Percentiles rank a stretch among this genome's conserved stretches.
These are phyloP conservation scores for Colletotrichum graminicola DNA, from an alignment of 2,329 filamentous ascomycete species.

Conservation along the genomic window DNA sequence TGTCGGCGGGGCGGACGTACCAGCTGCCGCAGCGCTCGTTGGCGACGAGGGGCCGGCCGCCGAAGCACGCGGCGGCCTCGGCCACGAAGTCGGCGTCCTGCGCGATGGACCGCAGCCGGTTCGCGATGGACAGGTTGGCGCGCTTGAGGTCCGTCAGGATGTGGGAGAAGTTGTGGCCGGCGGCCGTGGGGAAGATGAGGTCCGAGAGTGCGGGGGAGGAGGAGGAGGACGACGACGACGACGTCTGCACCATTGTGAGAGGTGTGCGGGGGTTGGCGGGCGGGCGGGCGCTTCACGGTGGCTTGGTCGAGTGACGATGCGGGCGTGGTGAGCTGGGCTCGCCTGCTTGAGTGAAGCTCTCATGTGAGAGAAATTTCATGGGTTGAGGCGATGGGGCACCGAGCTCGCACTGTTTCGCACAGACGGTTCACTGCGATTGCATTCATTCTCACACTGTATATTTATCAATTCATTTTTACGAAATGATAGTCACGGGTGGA, in stretches of 20 bases:
- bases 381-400: constrained; percentile 1
- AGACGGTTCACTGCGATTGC: background rate
- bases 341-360: background rate
- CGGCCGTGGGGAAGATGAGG: constrained; percentile 63
- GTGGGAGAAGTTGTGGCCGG: constrained; percentile 75
- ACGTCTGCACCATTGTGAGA: constrained; percentile 19
- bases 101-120: constrained; percentile 84
- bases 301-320: background rate
- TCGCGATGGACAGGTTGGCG: constrained; percentile 81
- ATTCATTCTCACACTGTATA: background rate
- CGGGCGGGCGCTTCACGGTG: background rate
- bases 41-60: constrained; percentile 78
- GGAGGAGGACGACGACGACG: constrained; percentile 21
- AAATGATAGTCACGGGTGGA: background rate
- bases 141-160: constrained; percentile 80
- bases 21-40: constrained; percentile 97
- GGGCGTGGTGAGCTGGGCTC: constrained; percentile 7
- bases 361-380: constrained; percentile 19
- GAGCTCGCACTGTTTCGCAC: background rate
- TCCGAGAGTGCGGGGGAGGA: constrained; percentile 50
- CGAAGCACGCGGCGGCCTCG: constrained; percentile 66
- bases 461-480: too few relatives aligned
- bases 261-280: background rate
- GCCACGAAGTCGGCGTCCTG: constrained; percentile 82
- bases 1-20: constrained; percentile 80